Evolutionary conservation across 2,329 filamentous ascomycete species (phyloP).

Genomic region (Meredithiella fracta): DNA sequence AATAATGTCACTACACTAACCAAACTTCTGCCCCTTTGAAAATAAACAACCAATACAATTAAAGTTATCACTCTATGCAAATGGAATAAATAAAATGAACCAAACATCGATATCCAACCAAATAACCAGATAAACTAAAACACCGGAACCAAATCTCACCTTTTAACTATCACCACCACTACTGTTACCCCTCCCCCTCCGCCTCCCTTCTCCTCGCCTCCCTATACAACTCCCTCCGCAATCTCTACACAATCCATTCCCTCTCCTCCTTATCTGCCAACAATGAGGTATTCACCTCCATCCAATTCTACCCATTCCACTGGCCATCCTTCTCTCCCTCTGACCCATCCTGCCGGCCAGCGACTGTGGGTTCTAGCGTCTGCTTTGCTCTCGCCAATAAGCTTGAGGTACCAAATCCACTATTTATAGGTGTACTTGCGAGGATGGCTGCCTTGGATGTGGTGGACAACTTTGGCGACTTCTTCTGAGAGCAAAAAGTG

Average conservation of each 20-base stretch:
- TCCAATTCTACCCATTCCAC: conserved; percentile 31
- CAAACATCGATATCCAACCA: neutral
- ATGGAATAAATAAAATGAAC: neutral
- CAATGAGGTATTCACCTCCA: conserved; percentile 50
- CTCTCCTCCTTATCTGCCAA: conserved; percentile 53
- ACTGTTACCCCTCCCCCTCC: neutral
- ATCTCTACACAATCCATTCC: conserved; percentile 53
- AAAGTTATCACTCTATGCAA: neutral
- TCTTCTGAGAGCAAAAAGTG: conserved; percentile 53
- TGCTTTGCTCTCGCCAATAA: conserved; percentile 53
- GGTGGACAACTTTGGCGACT: conserved; percentile 46
- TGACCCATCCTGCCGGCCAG: neutral
- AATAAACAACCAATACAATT: too few relatives aligned
- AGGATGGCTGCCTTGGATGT: conserved; percentile 38
- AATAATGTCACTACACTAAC: too few relatives aligned
- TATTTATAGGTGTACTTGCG: conserved; percentile 65
- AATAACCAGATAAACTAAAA: neutral
- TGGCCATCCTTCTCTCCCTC: conserved; percentile 6
- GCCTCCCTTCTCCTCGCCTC: conserved; percentile 15
- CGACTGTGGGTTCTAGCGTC: conserved; percentile 25
- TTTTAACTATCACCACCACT: too few relatives aligned
- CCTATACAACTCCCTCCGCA: conserved; percentile 38
- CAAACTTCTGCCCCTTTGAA: too few relatives aligned
- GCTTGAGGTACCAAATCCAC: conserved; percentile 68
- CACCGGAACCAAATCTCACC: too few relatives aligned